Percentiles rank a stretch among this genome's conserved stretches.
Conservation (phyloP, 2,329 filamentous ascomycete genomes). For the Annulohypoxylon truncatum region DNA sequence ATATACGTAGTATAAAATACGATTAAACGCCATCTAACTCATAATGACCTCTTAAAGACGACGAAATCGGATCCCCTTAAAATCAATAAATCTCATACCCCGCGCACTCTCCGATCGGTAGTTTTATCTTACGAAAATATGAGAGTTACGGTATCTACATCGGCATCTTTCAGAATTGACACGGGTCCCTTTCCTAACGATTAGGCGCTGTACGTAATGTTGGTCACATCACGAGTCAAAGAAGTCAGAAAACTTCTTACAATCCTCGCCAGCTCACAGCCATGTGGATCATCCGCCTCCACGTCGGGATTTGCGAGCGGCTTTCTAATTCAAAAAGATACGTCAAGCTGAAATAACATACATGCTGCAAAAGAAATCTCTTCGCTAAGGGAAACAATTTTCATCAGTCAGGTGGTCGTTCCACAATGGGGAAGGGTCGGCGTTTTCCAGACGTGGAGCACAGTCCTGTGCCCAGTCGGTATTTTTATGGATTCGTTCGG, state of each 20-base stretch:
- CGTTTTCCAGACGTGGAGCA: constrained; percentile 32
- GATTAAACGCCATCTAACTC: background rate
- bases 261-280: constrained; percentile 30
- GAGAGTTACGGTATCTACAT: background rate
- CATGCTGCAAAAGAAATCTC: constrained; percentile 20
- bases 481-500: constrained; percentile 29
- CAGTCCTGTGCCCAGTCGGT: constrained; percentile 20
- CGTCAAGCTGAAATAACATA: constrained; percentile 19
- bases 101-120: background rate
- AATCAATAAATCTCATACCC: background rate
- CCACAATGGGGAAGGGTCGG: constrained; percentile 37
- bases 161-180: constrained; percentile 2
- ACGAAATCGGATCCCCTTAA: background rate
- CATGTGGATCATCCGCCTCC: constrained; percentile 34
- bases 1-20: background rate
- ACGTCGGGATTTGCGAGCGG: constrained; percentile 37
- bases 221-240: constrained; percentile 31
- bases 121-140: background rate
- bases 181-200: constrained; percentile 4
- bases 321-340: constrained; percentile 22
- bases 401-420: constrained; percentile 36
- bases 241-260: constrained; percentile 11
- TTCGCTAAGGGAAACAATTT: constrained; percentile 26
- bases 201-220: constrained; percentile 26
- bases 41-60: background rate